A percentile compares a stretch with the other conserved stretches of the same genome.
phyloP scores from a whole-genome alignment of 805 yeast genomes.

The Barnettozyma sucrosica region DNA sequence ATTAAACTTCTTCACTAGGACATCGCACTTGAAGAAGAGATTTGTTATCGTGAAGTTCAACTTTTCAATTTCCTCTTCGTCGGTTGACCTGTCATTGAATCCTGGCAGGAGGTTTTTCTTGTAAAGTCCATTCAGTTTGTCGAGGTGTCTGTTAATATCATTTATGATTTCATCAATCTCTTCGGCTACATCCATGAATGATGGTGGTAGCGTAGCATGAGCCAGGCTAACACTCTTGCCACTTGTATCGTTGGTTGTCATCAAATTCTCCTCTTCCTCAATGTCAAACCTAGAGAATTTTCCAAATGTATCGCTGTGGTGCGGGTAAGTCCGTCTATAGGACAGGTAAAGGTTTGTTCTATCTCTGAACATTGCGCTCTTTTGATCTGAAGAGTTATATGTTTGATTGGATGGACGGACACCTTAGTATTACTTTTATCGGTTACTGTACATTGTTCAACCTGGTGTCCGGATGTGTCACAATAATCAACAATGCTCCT shows the following conservation, averaged over 20 bases:
- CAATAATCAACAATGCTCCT: too few relatives aligned
- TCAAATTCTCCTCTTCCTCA: conserved; percentile 29
- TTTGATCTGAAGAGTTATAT: not conserved
- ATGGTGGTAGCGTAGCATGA: conserved; percentile 66
- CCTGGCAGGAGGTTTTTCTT: conserved; percentile 83
- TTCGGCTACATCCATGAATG: conserved; percentile 65
- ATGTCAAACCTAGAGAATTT: conserved; percentile 20
- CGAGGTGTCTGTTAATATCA: conserved; percentile 48
- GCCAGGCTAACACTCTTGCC: conserved; percentile 39
- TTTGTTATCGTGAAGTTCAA: conserved; percentile 71
- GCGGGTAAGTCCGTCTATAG: conserved; percentile 84
- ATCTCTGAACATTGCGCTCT: conserved; percentile 70
- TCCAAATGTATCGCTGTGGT: conserved; percentile 32
- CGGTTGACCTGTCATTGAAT: conserved; percentile 69
- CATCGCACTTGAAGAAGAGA: conserved; percentile 73
- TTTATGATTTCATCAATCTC: conserved; percentile 61
- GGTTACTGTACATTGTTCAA: too few relatives aligned
- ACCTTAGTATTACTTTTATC: not conserved
- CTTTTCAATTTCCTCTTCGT: conserved; percentile 75
- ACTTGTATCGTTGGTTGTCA: conserved; percentile 8
- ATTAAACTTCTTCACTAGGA: conserved; percentile 63
- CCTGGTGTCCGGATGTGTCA: too few relatives aligned
- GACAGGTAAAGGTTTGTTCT: conserved; percentile 89
- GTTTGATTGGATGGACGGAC: too few relatives aligned
- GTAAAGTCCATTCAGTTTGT: conserved; percentile 61